Evolutionary conservation across 352 stramenopile species (phyloP), one percentile per base, ranked within the genome.

Genomic region (Pythium scleroteichum): DNA sequence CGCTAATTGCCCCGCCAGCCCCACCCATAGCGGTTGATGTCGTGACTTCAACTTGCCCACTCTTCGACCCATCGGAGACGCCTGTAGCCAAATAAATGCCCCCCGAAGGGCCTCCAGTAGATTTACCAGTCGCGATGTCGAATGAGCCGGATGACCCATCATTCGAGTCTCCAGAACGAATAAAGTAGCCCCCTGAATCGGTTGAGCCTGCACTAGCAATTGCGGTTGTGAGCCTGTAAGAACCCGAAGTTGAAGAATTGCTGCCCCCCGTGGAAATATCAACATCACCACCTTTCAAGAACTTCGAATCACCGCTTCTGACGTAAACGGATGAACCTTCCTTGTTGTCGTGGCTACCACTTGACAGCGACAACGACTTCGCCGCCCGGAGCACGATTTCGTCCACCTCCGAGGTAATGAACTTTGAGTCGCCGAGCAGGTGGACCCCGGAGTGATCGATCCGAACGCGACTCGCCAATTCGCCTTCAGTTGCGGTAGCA

Each of bases 341-440:
- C 27, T 79, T 82, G 48, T 75, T 75, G 32, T 73, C 54, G 13
- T 76, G 60, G 23, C 49, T 61, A 12, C 76, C 76, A 40, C 71
- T 68, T 16, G 38, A 33, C 22, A 85, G 14, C 17, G 33, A 45
- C 6, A 85, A 23, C 19, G 71, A 19, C 22, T 72, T 77, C 9
- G 73, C 73, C 29, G 76, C 41, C 22, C 71, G 35, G 24, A 85
- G 59, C 1, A 16, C 54, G 10, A 85, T 75, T 14, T 63, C 52
- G 13, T 66, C 68, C 19, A 85, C 73, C 57, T 85, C 76, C 1
- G 76, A 82, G 5, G 65, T 76, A 49, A 79, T 66, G 5, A 33
- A 70, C 4, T 57, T 76, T n/a, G 72, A 60, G 1, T 71, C 48
- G 33, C 75, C 73, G 38, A 80, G 56, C 52, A 84, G 42, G 20